Evolutionary conservation across 108 stramenopile genomes (phyloP).

Genomic region (Cyclotella baltica): DNA sequence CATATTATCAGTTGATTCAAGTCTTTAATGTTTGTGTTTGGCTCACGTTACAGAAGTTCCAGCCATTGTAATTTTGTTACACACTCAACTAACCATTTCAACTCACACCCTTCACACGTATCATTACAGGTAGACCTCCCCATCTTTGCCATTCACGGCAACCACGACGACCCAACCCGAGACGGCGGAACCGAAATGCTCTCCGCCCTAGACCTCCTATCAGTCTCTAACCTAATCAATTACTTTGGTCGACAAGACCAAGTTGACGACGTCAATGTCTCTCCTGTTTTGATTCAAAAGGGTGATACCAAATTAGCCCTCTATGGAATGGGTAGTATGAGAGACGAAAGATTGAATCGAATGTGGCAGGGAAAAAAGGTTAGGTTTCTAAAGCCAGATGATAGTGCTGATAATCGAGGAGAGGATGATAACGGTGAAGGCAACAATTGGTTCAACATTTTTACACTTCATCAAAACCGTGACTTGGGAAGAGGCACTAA

Average conservation of each 20-base stretch:
- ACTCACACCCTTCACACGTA: too few relatives aligned
- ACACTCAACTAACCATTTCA: too few relatives aligned
- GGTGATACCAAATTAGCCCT: slow-evolving; percentile 90
- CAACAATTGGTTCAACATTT: slow-evolving; percentile 89
- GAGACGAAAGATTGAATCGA: slow-evolving; percentile 96
- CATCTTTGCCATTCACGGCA: slow-evolving; percentile 98
- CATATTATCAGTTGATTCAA: neutral
- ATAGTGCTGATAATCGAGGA: slow-evolving; percentile 30
- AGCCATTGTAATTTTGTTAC: too few relatives aligned
- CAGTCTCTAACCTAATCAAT: slow-evolving; percentile 91
- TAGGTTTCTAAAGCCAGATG: slow-evolving; percentile 69
- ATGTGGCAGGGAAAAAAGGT: slow-evolving; percentile 95
- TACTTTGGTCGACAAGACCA: slow-evolving; percentile 96
- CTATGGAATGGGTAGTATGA: slow-evolving; percentile 96
- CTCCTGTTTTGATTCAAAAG: slow-evolving; percentile 93
- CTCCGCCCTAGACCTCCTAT: slow-evolving; percentile 91
- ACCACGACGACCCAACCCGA: slow-evolving; percentile 97
- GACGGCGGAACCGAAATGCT: slow-evolving; percentile 82
- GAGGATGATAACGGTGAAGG: slow-evolving; percentile 45
- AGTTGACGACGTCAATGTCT: slow-evolving; percentile 86
- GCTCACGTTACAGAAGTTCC: too few relatives aligned
- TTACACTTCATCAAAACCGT: slow-evolving; percentile 98
- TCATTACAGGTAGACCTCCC: slow-evolving; percentile 83
- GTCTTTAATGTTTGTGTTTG: too few relatives aligned
- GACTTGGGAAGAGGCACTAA: slow-evolving; percentile 94